These are phyloP conservation scores for Aquilaria yunnanensis DNA, from an alignment of 345 rosid species.

Conservation along the genomic window DNA sequence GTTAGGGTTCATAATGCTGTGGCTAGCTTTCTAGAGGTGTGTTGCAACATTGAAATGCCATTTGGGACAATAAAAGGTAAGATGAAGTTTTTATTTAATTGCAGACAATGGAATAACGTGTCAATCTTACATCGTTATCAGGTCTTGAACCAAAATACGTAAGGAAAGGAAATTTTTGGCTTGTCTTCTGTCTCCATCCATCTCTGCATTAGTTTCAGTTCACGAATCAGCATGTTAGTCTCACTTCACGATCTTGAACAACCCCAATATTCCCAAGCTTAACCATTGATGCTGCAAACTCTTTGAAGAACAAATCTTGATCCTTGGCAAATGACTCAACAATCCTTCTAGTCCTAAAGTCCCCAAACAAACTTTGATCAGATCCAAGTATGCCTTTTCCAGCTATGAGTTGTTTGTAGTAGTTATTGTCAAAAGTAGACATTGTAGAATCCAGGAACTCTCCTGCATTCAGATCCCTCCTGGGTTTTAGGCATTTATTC, in stretches of 20 bases:
- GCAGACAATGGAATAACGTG: not conserved
- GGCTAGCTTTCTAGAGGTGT: too few species aligned
- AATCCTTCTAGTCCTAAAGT: constrained; percentile 50
- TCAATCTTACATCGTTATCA: not conserved
- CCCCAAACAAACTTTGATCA: constrained; percentile 49
- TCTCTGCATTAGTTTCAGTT: constrained; percentile 27
- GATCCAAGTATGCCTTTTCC: constrained; percentile 65
- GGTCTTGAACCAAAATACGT: not conserved
- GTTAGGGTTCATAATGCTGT: too few species aligned
- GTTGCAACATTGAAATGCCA: too few species aligned
- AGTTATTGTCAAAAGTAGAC: constrained; percentile 53
- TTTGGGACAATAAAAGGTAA: not conserved
- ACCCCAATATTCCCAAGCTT: constrained; percentile 69
- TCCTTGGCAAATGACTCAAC: constrained; percentile 53
- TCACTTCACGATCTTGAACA: constrained; percentile 57
- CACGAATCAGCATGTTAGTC: constrained; percentile 38
- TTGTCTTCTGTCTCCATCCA: not conserved
- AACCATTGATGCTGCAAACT: constrained; percentile 64
- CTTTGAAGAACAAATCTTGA: constrained; percentile 57
- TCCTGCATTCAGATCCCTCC: constrained; percentile 50
- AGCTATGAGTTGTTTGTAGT: constrained; percentile 49
- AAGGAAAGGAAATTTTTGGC: not conserved
- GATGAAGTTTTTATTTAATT: not conserved
- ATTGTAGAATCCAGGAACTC: constrained; percentile 57
- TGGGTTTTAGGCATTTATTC: constrained; percentile 40